These are phyloP conservation scores for Arabidopsis arenosa DNA, from an alignment of 345 rosid genomes.

Conservation along the genomic window DNA sequence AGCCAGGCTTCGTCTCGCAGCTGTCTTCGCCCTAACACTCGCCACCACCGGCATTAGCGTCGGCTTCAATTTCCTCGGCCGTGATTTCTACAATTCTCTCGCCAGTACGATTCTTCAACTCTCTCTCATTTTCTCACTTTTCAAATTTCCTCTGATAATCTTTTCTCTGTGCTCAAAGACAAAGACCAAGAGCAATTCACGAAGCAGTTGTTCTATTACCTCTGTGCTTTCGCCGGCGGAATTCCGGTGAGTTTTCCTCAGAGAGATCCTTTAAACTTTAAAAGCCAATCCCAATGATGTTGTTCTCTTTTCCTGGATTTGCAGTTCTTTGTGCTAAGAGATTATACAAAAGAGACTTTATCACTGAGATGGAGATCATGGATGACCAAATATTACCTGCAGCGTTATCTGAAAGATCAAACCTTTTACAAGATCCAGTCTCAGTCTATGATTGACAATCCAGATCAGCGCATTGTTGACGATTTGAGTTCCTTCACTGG, in stretches of 20 bases:
- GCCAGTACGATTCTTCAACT: slow-evolving; percentile 58
- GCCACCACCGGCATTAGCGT: slow-evolving; percentile 95
- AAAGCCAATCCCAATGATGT: background rate
- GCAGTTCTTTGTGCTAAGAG: slow-evolving; percentile 93
- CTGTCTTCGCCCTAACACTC: slow-evolving; percentile 85
- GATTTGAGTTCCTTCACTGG: slow-evolving; percentile 90
- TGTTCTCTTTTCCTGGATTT: background rate
- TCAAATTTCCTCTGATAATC: background rate
- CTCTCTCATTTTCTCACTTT: background rate
- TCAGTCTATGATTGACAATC: slow-evolving; percentile 89
- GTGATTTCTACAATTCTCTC: slow-evolving; percentile 95
- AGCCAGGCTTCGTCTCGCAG: slow-evolving; percentile 82
- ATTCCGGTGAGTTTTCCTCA: slow-evolving; percentile 82
- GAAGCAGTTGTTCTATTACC: slow-evolving; percentile 83
- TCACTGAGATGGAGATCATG: slow-evolving; percentile 94
- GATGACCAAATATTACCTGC: slow-evolving; percentile 91
- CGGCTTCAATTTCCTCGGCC: slow-evolving; percentile 96
- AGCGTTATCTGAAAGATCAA: slow-evolving; percentile 73
- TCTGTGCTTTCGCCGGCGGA: slow-evolving; percentile 87
- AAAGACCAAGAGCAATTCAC: slow-evolving; percentile 95
- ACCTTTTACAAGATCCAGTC: slow-evolving; percentile 94
- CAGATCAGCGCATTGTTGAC: slow-evolving; percentile 95
- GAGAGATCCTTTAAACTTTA: background rate
- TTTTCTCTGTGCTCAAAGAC: slow-evolving; percentile 48
- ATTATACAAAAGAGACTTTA: slow-evolving; percentile 84